phyloP scores from a whole-genome alignment of 805 yeast species.

The Debaryomyces tyrocola region DNA sequence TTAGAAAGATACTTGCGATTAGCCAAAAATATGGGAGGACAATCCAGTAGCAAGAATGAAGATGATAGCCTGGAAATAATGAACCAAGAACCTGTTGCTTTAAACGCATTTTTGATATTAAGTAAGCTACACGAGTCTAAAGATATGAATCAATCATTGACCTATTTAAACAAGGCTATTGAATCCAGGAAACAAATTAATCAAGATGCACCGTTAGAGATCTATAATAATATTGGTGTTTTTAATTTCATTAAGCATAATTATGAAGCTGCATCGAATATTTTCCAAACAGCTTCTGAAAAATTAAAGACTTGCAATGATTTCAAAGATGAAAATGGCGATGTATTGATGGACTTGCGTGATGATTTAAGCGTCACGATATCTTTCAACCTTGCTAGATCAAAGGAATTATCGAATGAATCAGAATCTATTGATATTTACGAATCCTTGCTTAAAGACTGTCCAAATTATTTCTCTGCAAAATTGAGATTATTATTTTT shows the following conservation, averaged over 20 bases:
- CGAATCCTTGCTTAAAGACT: constrained; percentile 50
- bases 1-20: constrained; percentile 72
- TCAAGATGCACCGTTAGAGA: constrained; percentile 54
- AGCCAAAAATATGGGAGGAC: constrained; percentile 47
- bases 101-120: constrained; percentile 66
- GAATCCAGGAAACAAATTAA: constrained; percentile 45
- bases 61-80: constrained; percentile 20
- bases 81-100: constrained; percentile 55
- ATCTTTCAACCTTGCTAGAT: constrained; percentile 74
- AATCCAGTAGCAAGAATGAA: constrained; percentile 19
- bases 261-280: constrained; percentile 53
- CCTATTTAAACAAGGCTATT: constrained; percentile 59
- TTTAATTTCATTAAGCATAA: constrained; percentile 69
- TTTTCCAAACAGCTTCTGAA: constrained; percentile 52
- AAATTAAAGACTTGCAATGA: constrained; percentile 29
- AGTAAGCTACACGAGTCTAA: constrained; percentile 68
- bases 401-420: constrained; percentile 50
- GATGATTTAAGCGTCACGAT: constrained; percentile 32
- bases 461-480: constrained; percentile 76
- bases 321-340: constrained; percentile 44
- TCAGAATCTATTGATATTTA: constrained; percentile 50
- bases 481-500: constrained; percentile 68
- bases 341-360: constrained; percentile 19
- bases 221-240: constrained; percentile 84
- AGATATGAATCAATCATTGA: constrained; percentile 67